A percentile compares a stretch with the other conserved stretches of the same genome.
These are phyloP conservation scores for Quercus ilex DNA, from an alignment of 306 rosid genomes.

Conservation along the genomic window DNA sequence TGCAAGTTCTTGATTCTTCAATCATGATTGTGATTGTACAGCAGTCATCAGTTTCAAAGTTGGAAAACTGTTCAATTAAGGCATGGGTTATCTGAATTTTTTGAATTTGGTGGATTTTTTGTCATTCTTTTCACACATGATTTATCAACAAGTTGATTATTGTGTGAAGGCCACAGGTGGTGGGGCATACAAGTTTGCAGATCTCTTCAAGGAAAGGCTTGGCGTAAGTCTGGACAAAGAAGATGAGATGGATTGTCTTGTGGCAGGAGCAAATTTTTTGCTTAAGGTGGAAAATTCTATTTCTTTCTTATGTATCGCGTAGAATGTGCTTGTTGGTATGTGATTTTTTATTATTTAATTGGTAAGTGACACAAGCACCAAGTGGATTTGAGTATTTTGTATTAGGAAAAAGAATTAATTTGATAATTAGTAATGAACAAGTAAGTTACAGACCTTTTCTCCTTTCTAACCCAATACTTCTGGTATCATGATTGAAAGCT, in stretches of 20 bases:
- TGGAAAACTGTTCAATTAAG: neutral
- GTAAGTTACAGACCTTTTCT: too few relatives aligned
- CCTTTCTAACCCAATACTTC: too few relatives aligned
- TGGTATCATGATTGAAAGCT: neutral
- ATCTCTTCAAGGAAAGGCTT: conserved; percentile 95
- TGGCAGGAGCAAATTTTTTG: conserved; percentile 95
- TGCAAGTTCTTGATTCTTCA: neutral
- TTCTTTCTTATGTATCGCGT: conserved; percentile 13
- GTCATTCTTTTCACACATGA: neutral
- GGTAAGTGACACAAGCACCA: neutral
- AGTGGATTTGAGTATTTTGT: too few relatives aligned
- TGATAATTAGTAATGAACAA: too few relatives aligned
- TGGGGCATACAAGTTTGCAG: conserved; percentile 95
- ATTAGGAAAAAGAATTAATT: too few relatives aligned
- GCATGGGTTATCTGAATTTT: neutral
- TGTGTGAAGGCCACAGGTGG: conserved; percentile 96
- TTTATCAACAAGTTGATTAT: conserved; percentile 11
- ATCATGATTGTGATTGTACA: neutral
- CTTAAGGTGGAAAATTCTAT: conserved; percentile 68
- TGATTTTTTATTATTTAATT: neutral
- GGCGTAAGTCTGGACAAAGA: conserved; percentile 98
- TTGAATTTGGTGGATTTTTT: neutral
- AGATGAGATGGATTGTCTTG: conserved; percentile 97
- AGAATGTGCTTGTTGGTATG: conserved; percentile 2
- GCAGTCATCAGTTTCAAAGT: neutral